Percentiles rank a stretch among this genome's conserved stretches.
Conservation (phyloP, 495 filamentous ascomycete species). For the Lentithecium fluviatile region DNA sequence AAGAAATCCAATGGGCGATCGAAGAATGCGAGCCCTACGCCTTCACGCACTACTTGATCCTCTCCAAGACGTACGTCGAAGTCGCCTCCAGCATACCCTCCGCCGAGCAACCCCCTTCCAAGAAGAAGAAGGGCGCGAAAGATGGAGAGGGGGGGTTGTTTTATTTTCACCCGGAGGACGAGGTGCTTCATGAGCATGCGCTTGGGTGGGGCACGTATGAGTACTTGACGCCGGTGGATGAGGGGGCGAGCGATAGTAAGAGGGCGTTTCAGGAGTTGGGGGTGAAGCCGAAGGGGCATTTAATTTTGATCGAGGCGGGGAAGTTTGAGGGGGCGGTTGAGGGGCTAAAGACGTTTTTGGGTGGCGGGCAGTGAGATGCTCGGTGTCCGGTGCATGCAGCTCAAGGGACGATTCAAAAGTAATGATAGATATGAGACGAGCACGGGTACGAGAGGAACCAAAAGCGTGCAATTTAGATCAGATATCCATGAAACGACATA, state of each 20-base stretch:
- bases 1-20: slow-evolving; percentile 86
- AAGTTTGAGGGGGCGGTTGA: slow-evolving; percentile 50
- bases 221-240: slow-evolving; percentile 73
- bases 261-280: slow-evolving; percentile 92
- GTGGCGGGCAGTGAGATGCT: slow-evolving; percentile 11
- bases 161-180: slow-evolving; percentile 97
- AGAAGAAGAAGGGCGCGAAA: slow-evolving; percentile 68
- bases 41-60: slow-evolving; percentile 87
- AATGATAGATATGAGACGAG: too few relatives aligned
- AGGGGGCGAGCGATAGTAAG: slow-evolving; percentile 83
- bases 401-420: too few relatives aligned
- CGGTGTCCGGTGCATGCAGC: neutral
- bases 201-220: slow-evolving; percentile 63
- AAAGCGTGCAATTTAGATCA: too few relatives aligned
- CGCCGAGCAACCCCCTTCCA: slow-evolving; percentile 61
- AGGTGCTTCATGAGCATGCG: slow-evolving; percentile 75
- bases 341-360: slow-evolving; percentile 40
- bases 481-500: too few relatives aligned
- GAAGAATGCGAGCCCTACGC: slow-evolving; percentile 90
- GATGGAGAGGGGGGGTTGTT: slow-evolving; percentile 51
- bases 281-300: slow-evolving; percentile 69
- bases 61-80: slow-evolving; percentile 89
- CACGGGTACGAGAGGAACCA: too few relatives aligned
- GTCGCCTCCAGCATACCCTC: slow-evolving; percentile 72
- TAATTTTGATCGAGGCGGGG: slow-evolving; percentile 46